Percentiles rank a stretch among this genome's conserved stretches.
These are phyloP conservation scores for Starmerella ratchasimensis DNA, from an alignment of 805 yeast species.

Conservation along the genomic window DNA sequence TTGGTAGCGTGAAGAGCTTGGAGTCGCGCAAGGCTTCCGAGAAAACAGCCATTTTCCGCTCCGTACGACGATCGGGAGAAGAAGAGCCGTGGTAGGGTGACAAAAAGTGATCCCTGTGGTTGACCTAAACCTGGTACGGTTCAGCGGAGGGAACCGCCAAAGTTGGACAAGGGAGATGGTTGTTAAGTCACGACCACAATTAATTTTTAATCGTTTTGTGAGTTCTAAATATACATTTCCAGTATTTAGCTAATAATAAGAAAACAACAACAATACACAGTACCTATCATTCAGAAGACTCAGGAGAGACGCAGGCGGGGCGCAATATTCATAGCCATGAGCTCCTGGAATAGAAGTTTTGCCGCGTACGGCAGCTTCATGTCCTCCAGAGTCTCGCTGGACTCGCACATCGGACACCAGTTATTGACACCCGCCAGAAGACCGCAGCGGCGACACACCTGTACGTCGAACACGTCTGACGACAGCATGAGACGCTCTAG, in stretches of 20 bases:
- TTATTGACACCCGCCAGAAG: slow-evolving; percentile 84
- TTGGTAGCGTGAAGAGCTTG: slow-evolving; percentile 21
- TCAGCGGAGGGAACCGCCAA: too few species aligned
- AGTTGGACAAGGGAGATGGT: too few species aligned
- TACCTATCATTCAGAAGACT: not conserved
- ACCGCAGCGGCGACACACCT: slow-evolving; percentile 86
- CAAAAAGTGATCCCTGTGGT: too few species aligned
- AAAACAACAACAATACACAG: too few species aligned
- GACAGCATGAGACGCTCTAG: slow-evolving; percentile 91
- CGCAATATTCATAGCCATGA: slow-evolving; percentile 96
- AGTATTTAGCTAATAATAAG: too few species aligned
- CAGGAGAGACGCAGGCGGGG: slow-evolving; percentile 64
- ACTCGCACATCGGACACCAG: slow-evolving; percentile 95
- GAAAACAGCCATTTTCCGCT: slow-evolving; percentile 14
- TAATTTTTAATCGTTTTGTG: too few species aligned
- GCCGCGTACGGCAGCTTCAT: slow-evolving; percentile 99
- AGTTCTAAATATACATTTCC: too few species aligned
- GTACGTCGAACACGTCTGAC: slow-evolving; percentile 96
- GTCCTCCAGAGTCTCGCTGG: slow-evolving; percentile 69
- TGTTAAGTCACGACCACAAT: too few species aligned
- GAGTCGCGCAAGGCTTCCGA: slow-evolving; percentile 20
- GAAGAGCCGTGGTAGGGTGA: too few species aligned
- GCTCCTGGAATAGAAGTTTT: slow-evolving; percentile 88
- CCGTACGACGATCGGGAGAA: too few species aligned
- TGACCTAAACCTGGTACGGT: too few species aligned